Evolutionary conservation across 331 rosid species (phyloP).

Genomic region (Telfairia occidentalis): DNA sequence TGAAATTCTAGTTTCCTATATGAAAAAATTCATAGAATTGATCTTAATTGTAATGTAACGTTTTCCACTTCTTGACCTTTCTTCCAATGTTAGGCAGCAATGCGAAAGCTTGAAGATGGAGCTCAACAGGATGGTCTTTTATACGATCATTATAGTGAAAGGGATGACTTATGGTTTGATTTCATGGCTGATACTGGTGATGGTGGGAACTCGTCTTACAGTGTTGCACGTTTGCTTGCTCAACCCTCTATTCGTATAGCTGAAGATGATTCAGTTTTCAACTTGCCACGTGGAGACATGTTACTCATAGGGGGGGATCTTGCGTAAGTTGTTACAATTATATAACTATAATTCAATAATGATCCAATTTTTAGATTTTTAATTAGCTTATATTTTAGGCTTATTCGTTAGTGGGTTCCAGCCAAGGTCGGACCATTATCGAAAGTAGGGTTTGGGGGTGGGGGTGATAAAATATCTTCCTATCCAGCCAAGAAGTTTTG

Average conservation of each 20-base stretch:
- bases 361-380: background rate
- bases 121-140: conserved; percentile 48
- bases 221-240: conserved; percentile 83
- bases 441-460: background rate
- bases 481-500: background rate
- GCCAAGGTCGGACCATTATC: background rate
- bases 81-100: conserved; percentile 73
- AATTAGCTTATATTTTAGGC: background rate
- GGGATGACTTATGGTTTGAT: conserved; percentile 89
- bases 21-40: background rate
- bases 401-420: background rate
- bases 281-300: conserved; percentile 72
- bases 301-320: conserved; percentile 97
- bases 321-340: conserved; percentile 55
- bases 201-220: conserved; percentile 95
- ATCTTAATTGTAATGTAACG: background rate
- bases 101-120: conserved; percentile 61
- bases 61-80: conserved; percentile 13
- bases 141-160: conserved; percentile 61
- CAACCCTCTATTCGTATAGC: conserved; percentile 51
- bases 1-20: background rate
- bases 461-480: background rate
- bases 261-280: conserved; percentile 38
- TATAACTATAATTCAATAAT: background rate
- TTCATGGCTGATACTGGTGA: conserved; percentile 99